Percentiles rank a stretch among this genome's conserved stretches.
Conservation (phyloP, 176 grass and related monocot species). For the Hyparrhenia diplandra region DNA sequence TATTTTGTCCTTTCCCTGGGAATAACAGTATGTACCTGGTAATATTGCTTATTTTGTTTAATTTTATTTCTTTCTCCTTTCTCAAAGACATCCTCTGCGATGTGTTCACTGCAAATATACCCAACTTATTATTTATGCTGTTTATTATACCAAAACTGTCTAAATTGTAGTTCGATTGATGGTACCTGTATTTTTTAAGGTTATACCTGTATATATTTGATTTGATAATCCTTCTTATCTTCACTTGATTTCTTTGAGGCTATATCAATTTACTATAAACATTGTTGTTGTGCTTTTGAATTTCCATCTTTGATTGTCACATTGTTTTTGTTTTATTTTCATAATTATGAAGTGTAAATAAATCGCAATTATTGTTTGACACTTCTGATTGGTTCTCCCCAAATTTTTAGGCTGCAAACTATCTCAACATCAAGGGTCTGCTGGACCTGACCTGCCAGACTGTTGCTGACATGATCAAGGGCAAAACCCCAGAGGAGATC, state of each 20-base stretch:
- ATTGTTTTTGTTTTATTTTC: not conserved
- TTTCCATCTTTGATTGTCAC: not conserved
- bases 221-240: not conserved
- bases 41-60: not conserved
- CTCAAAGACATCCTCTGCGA: not conserved
- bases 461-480: constrained; percentile 47
- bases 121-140: not conserved
- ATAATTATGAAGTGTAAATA: not conserved
- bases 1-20: not conserved
- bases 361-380: not conserved
- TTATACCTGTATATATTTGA: not conserved
- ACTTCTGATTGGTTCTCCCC: not conserved
- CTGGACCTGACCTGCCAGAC: constrained; percentile 42
- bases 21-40: not conserved
- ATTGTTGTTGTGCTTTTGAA: not conserved
- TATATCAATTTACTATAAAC: not conserved
- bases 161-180: not conserved
- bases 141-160: not conserved
- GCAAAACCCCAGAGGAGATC: constrained; percentile 44
- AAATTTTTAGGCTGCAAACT: constrained; percentile 31
- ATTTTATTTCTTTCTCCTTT: not conserved
- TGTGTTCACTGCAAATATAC: not conserved
- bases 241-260: not conserved
- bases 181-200: not conserved
- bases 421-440: constrained; percentile 43